Evolutionary conservation across 2,329 filamentous ascomycete species (phyloP).

Genomic region (Sarocladiaceae sp.): DNA sequence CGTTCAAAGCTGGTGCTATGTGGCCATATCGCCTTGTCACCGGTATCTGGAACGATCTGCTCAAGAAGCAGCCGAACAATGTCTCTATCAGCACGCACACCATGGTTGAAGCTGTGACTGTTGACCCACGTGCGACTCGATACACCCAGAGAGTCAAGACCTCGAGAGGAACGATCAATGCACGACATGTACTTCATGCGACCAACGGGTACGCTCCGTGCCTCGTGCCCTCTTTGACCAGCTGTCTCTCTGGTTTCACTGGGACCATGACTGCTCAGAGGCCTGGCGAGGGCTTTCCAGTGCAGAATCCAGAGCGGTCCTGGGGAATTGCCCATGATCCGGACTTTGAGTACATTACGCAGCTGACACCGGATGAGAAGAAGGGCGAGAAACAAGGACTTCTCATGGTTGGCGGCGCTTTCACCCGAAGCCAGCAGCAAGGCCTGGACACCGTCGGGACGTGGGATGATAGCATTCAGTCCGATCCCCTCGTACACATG

Average conservation of each 20-base stretch:
- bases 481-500: neutral
- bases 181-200: slow-evolving; percentile 17
- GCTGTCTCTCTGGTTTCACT: neutral
- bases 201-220: slow-evolving; percentile 18
- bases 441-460: neutral
- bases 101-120: slow-evolving; percentile 22
- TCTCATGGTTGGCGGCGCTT: slow-evolving; percentile 4
- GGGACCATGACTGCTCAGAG: slow-evolving; percentile 5
- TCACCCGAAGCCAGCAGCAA: slow-evolving; percentile 5
- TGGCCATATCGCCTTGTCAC: slow-evolving; percentile 46
- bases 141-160: slow-evolving; percentile 11
- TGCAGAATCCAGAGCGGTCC: neutral
- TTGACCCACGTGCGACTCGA: neutral
- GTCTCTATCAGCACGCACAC: slow-evolving; percentile 34
- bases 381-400: slow-evolving; percentile 1
- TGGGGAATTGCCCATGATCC: slow-evolving; percentile 3
- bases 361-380: neutral
- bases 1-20: slow-evolving; percentile 34
- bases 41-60: slow-evolving; percentile 35
- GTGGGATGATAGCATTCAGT: neutral
- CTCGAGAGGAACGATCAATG: slow-evolving; percentile 15
- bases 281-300: neutral
- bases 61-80: slow-evolving; percentile 16
- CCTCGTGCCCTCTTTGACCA: neutral
- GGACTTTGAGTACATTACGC: slow-evolving; percentile 6